Base-by-base conservation (phyloP, 257 asterid genomes). In the Scutellaria barbata region DNA sequence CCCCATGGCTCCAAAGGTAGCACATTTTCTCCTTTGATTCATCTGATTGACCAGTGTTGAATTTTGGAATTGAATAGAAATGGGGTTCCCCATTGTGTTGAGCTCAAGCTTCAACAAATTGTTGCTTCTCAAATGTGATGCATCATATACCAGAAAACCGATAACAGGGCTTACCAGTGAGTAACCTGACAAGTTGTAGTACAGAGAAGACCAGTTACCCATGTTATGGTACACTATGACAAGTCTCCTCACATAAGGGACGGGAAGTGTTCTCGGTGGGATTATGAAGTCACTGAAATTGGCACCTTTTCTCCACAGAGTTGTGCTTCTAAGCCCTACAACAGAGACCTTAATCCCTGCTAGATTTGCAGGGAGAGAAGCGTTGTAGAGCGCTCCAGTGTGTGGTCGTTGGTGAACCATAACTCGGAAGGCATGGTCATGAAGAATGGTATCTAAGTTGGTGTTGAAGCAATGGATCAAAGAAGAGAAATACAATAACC, bases 191-290 rank as follows among this genome's bases (percentile, higher is more conserved):
- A 82, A 17, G 48, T 56, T 81, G 78, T 82, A 86, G 81, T 85
- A 90, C 51, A 50, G 66, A 33, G 95, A 66, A 42, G 94, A 88
- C 87, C 86, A 82, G 74, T 88, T 90, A 25, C 89, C 89, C 1
- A 90, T 80, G 70, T 90, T 81, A 56, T 88, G 95, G 72, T 86
- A 88, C 9, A 88, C 88, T 50, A 88, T 81, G 35, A 84, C 76
- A 58, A 90, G 80, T 56, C 96, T 79, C 50, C 74, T 85, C 1
- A 82, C 94, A 33, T 84, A 81, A 39, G 94, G 97, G 8, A 77
- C 80, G 0, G 94, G 89, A 2, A 87, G 78, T 1, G 94, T 85
- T 48, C 69, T 78, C 20, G 94, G 81, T 9, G 97, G 97, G 68
- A 88, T 85, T 16, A 62, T 18, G 76, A 90, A 80, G 48, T 74